Conservation (phyloP, 306 rosid genomes). For the Corylus avellana region DNA sequence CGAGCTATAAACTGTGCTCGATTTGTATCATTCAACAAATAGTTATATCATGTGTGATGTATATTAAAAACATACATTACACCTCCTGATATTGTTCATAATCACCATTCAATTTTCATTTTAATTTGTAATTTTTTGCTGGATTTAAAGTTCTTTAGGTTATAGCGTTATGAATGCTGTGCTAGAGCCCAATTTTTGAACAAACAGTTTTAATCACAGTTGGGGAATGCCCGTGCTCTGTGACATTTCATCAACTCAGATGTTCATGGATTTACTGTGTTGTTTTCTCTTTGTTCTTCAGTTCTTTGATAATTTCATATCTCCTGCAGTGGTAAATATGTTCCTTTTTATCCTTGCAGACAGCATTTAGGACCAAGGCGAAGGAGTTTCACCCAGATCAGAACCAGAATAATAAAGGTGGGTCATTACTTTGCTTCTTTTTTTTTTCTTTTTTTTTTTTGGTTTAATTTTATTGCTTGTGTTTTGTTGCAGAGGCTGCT, state of each 20-base stretch:
- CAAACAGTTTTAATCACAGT: slow-evolving; percentile 17
- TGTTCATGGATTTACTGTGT: background rate
- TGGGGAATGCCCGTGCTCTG: background rate
- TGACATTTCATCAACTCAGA: background rate
- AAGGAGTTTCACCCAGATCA: slow-evolving; percentile 96
- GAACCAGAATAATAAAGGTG: slow-evolving; percentile 87
- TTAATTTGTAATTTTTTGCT: slow-evolving; percentile 9
- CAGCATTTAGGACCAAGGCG: slow-evolving; percentile 90
- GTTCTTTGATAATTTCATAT: background rate
- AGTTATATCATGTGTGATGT: slow-evolving; percentile 11
- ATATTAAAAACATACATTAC: too few relatives aligned
- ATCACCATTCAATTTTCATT: slow-evolving; percentile 12
- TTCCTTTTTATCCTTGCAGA: slow-evolving; percentile 44
- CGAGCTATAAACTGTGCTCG: background rate
- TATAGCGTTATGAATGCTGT: background rate
- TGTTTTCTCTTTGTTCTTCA: background rate
- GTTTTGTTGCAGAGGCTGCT: slow-evolving; percentile 64
- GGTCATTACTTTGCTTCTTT: slow-evolving; percentile 3
- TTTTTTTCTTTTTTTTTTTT: too few relatives aligned
- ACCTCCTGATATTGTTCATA: background rate
- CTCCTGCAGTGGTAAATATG: background rate
- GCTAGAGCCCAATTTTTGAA: slow-evolving; percentile 25
- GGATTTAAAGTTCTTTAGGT: background rate
- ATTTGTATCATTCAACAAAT: slow-evolving; percentile 19
- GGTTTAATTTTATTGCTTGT: slow-evolving; percentile 16